These are phyloP conservation scores for Gossypium thurberi DNA, from an alignment of 345 rosid species.

Conservation along the genomic window DNA sequence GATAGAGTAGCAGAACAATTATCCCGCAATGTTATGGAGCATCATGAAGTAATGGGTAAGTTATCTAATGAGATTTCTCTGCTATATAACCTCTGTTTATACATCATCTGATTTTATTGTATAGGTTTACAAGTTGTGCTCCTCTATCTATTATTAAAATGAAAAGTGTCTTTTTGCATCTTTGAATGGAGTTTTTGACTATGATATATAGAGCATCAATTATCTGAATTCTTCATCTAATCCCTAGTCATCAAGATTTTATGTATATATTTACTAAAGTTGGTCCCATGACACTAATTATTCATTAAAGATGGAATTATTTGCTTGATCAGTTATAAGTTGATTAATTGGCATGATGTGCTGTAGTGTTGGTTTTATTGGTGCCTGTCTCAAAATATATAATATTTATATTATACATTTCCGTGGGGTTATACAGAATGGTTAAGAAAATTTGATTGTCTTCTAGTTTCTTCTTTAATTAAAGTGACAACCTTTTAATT, in stretches of 20 bases:
- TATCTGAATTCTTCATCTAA: background rate
- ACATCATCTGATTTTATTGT: background rate
- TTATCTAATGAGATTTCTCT: slow-evolving; percentile 12
- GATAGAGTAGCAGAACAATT: slow-evolving; percentile 77
- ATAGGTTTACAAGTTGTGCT: background rate
- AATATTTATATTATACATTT: background rate
- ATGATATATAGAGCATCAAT: slow-evolving; percentile 1
- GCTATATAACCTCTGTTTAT: background rate
- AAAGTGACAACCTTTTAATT: background rate
- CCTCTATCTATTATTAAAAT: background rate
- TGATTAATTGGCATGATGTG: background rate
- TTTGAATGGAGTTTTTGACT: background rate
- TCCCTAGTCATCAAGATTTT: background rate
- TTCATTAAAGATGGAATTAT: background rate
- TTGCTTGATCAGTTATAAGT: background rate
- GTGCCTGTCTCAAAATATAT: background rate
- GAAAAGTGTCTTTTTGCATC: background rate
- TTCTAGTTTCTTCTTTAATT: background rate
- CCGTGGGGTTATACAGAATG: background rate
- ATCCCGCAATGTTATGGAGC: slow-evolving; percentile 86
- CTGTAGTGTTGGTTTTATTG: background rate
- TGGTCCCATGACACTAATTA: background rate
- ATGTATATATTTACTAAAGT: background rate
- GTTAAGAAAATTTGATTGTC: background rate
- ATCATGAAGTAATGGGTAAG: slow-evolving; percentile 99